Conservation (phyloP, 2,329 filamentous ascomycete species). For the Clarireedia monteithiana region DNA sequence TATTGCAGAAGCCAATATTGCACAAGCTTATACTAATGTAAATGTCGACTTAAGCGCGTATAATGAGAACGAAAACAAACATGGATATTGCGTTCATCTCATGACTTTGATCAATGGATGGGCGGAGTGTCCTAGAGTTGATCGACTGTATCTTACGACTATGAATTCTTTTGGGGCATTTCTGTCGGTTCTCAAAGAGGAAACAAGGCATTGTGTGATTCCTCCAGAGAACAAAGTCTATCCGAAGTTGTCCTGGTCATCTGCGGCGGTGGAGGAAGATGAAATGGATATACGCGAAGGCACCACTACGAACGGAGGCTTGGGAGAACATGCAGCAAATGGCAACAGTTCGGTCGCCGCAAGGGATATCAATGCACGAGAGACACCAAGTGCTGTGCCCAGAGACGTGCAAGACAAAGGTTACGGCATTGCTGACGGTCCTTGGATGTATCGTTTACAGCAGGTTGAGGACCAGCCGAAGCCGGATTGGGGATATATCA, state of each 20-base stretch:
- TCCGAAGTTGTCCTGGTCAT: background rate
- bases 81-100: background rate
- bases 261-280: background rate
- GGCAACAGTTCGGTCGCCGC: too few relatives aligned
- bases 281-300: background rate
- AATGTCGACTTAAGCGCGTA: background rate
- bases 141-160: slow-evolving; percentile 11
- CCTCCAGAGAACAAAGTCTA: slow-evolving; percentile 10
- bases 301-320: background rate
- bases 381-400: background rate
- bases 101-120: slow-evolving; percentile 1
- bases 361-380: background rate
- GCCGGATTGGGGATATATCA: background rate
- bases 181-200: slow-evolving; percentile 13
- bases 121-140: background rate
- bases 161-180: slow-evolving; percentile 12
- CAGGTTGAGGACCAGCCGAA: background rate
- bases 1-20: background rate
- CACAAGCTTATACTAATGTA: background rate
- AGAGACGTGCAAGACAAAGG: slow-evolving; percentile 6
- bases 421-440: slow-evolving; percentile 21
- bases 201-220: slow-evolving; percentile 13
- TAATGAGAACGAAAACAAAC: background rate
- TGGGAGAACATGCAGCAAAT: background rate
- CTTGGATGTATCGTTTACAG: slow-evolving; percentile 21